Conservation (phyloP, 768 basidiomycete species). For the Lactarius sanguifluus region DNA sequence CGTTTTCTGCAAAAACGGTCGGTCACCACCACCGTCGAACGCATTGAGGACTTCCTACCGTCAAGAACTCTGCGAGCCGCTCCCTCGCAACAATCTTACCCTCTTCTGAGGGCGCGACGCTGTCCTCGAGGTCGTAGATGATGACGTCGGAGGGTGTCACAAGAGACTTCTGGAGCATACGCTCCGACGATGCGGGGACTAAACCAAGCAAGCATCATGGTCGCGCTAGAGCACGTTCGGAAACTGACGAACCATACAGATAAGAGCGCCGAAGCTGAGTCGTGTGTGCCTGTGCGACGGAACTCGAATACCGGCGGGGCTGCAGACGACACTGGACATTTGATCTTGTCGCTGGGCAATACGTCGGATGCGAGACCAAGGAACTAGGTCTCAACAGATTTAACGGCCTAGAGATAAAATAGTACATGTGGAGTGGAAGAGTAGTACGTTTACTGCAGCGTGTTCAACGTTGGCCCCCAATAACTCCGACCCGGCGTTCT, state of each 20-base stretch:
- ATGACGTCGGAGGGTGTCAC: slow-evolving; percentile 63
- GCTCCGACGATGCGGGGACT: slow-evolving; percentile 80
- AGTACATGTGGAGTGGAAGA: background rate
- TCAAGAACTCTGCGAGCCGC: slow-evolving; percentile 55
- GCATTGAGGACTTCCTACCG: slow-evolving; percentile 39
- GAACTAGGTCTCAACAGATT: background rate
- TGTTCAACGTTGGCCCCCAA: background rate
- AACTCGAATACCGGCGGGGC: background rate
- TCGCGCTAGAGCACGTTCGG: slow-evolving; percentile 1
- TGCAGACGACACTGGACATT: background rate
- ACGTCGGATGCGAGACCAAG: background rate
- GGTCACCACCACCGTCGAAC: background rate
- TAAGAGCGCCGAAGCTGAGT: slow-evolving; percentile 37
- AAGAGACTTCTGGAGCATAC: slow-evolving; percentile 81
- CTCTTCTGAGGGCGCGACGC: slow-evolving; percentile 58
- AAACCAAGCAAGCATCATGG: slow-evolving; percentile 13
- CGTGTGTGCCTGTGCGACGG: background rate
- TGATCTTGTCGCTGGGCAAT: background rate
- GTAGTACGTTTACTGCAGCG: background rate
- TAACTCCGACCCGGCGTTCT: slow-evolving; percentile 35
- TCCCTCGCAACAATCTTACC: slow-evolving; percentile 62
- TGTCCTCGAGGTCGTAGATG: slow-evolving; percentile 90
- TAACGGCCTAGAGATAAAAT: background rate
- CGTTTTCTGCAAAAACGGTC: slow-evolving; percentile 14
- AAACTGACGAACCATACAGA: slow-evolving; percentile 48